phyloP scores from a whole-genome alignment of 139 green algal genomes.

The Zygnema circumcarinatum region DNA sequence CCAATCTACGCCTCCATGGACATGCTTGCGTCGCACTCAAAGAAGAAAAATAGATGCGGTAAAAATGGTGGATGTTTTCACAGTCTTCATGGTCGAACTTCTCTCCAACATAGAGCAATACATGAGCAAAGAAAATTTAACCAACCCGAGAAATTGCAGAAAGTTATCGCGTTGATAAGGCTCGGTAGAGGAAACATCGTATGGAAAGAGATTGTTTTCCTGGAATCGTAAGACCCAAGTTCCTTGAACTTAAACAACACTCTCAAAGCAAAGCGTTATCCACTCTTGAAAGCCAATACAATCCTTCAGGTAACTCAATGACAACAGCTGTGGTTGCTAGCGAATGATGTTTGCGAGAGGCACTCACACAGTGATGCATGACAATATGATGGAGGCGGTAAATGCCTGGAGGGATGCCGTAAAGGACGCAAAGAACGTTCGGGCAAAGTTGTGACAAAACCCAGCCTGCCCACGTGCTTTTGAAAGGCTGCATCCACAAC shows the following conservation, averaged over 20 bases:
- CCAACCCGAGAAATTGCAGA: conserved; percentile 69
- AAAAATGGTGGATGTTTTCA: too few species aligned
- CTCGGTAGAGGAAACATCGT: conserved; percentile 85
- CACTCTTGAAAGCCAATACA: not conserved
- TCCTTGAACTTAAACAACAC: conserved; percentile 12
- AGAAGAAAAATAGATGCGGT: too few species aligned
- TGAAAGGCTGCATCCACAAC: conserved; percentile 5
- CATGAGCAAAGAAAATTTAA: not conserved
- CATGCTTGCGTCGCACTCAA: too few species aligned
- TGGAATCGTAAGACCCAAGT: conserved; percentile 59
- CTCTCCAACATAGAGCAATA: too few species aligned
- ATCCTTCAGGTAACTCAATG: not conserved
- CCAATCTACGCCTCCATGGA: too few species aligned
- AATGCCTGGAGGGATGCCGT: conserved; percentile 75
- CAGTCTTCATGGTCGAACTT: too few species aligned
- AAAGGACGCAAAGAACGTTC: conserved; percentile 8
- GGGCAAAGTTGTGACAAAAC: not conserved
- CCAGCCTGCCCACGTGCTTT: not conserved
- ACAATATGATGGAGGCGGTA: conserved; percentile 84
- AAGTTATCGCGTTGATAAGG: conserved; percentile 77
- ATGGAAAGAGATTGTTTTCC: conserved; percentile 73
- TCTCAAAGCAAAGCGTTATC: not conserved
- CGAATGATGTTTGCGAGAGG: not conserved
- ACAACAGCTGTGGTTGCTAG: too few species aligned
- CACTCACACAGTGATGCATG: conserved; percentile 85